Base-by-base conservation (phyloP, 441 rosid species). In the Viola pubescens region DNA sequence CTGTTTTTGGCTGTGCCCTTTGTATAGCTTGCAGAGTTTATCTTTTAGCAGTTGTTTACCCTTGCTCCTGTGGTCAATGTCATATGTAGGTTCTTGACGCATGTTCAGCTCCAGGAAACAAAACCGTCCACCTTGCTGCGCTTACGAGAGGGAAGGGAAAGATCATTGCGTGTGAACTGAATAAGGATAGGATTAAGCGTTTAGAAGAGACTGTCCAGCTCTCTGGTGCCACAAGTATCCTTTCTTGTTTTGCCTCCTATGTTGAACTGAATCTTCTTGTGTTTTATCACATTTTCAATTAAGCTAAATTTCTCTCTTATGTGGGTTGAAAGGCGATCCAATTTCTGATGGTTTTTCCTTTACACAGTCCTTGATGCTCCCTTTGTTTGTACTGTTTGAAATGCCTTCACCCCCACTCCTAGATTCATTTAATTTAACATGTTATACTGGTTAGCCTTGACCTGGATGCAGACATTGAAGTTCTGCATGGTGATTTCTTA, bases 41-140 rank as follows among this genome's bases (percentile, higher is more conserved):
- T 48, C 67, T 45, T 61, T 68, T 55, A 45, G 26, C 49, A 46
- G n/a, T 46, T 6, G 47, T 59, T 59, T 53, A 56, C 40, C 40
- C 58, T 14, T 69, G 47, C 52, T 68, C 45, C 19, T 43, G 10
- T 9, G 19, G 45, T 56, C 48, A 13, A 46, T 45, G 61, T 70
- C 63, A 59, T 75, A 58, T 71, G 77, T 75, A 87, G 94, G 95
- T 87, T 74, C 75, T 87, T 73, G 96, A 88, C 74, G 96, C 95
- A 58, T 91, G 97, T 68, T 81, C 98, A 69, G 95, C 98, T 70
- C 98, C 97, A 45, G 98, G 98, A 69, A 91, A 91, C 83, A 89
- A 91, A 84, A 91, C 97, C 56, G 83, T 84, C 44, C 94, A 91
- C 74, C 87, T 91, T 52, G 98, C 97, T 48, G 91, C 98, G 58